Evolutionary conservation across 2,329 filamentous ascomycete genomes (phyloP).

Genomic region (Ambrosiella xylebori): DNA sequence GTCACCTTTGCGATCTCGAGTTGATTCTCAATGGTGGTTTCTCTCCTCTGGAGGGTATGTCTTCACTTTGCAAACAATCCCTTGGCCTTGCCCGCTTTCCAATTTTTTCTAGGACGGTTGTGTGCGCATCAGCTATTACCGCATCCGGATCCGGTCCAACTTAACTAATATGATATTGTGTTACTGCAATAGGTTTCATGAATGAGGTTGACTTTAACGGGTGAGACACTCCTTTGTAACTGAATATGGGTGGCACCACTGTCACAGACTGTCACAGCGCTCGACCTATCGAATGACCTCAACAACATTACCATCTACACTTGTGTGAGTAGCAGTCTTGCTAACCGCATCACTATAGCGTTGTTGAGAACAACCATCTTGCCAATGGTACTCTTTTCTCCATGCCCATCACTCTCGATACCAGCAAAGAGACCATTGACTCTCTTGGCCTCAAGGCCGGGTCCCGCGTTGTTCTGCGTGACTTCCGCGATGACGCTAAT

Average conservation of each 20-base stretch:
- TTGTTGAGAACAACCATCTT: conserved; percentile 76
- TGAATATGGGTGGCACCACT: background rate
- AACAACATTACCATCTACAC: background rate
- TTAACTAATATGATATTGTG: conserved; percentile 13
- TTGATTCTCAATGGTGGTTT: conserved; percentile 95
- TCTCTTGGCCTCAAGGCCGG: conserved; percentile 61
- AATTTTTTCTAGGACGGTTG: no score
- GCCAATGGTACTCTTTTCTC: conserved; percentile 79
- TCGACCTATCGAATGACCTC: background rate
- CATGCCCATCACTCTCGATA: conserved; percentile 92
- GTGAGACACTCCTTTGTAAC: conserved; percentile 29
- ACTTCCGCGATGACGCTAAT: conserved; percentile 92
- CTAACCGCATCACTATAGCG: conserved; percentile 32
- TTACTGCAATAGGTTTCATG: conserved; percentile 59
- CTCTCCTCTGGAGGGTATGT: conserved; percentile 82
- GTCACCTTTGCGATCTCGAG: conserved; percentile 95
- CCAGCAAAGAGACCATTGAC: conserved; percentile 58
- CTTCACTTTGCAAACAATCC: conserved; percentile 15
- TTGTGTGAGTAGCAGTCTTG: background rate
- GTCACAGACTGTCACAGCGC: background rate
- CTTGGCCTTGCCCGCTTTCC: background rate
- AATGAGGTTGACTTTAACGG: conserved; percentile 92
- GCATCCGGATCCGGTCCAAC: background rate
- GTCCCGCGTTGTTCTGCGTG: conserved; percentile 70
- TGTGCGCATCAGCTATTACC: background rate